These are phyloP conservation scores for Saccharum officinarum DNA, from an alignment of 176 grass and related monocot species.

Conservation along the genomic window DNA sequence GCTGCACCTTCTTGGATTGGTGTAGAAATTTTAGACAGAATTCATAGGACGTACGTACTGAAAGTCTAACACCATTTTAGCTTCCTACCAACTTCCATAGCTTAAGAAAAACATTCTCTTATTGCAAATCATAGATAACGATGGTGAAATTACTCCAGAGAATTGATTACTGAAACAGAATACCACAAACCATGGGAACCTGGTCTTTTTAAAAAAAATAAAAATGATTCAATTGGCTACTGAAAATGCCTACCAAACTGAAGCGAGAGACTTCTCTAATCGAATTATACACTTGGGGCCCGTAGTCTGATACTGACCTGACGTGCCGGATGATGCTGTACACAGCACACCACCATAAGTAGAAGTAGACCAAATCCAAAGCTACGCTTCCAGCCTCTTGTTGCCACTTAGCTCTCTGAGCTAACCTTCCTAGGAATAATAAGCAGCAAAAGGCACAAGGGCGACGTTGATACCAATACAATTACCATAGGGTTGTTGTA, in stretches of 20 bases:
- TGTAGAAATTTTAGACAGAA: slow-evolving; percentile 1
- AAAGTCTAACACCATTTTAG: background rate
- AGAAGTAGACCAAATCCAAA: background rate
- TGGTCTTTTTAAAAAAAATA: too few relatives aligned
- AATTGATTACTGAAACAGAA: background rate
- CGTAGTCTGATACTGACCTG: slow-evolving; percentile 12
- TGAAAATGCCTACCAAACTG: slow-evolving; percentile 3
- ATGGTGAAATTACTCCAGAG: background rate
- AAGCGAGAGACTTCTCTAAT: background rate
- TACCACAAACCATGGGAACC: background rate
- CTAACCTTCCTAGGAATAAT: slow-evolving; percentile 28
- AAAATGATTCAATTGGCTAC: background rate
- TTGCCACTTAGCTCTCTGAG: slow-evolving; percentile 10
- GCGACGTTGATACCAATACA: slow-evolving; percentile 11
- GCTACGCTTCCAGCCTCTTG: background rate
- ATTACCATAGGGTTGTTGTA: slow-evolving; percentile 14
- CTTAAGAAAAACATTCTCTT: background rate
- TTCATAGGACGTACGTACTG: background rate
- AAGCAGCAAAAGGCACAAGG: background rate
- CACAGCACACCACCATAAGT: background rate
- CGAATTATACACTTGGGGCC: background rate
- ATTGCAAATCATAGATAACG: background rate
- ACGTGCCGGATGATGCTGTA: background rate
- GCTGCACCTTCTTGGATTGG: background rate
- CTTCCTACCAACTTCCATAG: background rate